These are phyloP conservation scores for Penicillium sp. DNA, from an alignment of 2,329 filamentous ascomycete species.

Conservation along the genomic window DNA sequence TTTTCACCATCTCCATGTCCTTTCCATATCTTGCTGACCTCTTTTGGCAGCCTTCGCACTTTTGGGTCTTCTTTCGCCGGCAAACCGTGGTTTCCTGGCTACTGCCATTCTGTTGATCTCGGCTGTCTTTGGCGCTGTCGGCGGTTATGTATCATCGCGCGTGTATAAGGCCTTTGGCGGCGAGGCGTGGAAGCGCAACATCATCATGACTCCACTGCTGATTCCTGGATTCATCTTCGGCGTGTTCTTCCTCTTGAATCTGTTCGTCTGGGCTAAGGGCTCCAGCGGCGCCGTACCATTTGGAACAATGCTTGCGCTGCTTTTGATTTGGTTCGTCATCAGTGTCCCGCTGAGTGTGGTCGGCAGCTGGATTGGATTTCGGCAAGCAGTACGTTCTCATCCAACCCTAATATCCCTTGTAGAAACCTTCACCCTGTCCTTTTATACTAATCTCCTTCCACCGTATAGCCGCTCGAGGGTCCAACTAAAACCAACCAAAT, in stretches of 20 bases:
- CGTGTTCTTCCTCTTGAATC: conserved; percentile 89
- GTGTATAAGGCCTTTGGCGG: conserved; percentile 95
- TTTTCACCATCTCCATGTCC: too few species aligned
- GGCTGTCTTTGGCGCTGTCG: conserved; percentile 88
- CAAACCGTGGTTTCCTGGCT: conserved; percentile 89
- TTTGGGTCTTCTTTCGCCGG: conserved; percentile 91
- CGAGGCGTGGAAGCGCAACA: conserved; percentile 93
- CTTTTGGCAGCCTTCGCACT: conserved; percentile 71
- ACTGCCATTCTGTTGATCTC: conserved; percentile 94
- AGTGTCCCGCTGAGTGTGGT: conserved; percentile 88
- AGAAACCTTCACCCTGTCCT: not conserved
- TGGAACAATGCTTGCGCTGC: conserved; percentile 91
- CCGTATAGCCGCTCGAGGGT: conserved; percentile 63
- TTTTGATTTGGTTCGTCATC: conserved; percentile 96
- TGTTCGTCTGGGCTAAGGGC: conserved; percentile 93
- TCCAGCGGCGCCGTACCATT: conserved; percentile 95
- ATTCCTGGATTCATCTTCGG: conserved; percentile 85
- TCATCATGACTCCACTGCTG: conserved; percentile 81
- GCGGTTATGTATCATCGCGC: conserved; percentile 85
- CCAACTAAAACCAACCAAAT: conserved; percentile 98
- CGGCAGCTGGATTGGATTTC: conserved; percentile 94
- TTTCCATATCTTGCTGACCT: conserved; percentile 12
- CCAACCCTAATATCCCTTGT: not conserved
- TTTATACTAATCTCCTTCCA: conserved; percentile 11
- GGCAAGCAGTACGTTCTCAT: conserved; percentile 54